Conservation (phyloP, 176 grass and related monocot genomes). For the Aechmea fasciata region DNA sequence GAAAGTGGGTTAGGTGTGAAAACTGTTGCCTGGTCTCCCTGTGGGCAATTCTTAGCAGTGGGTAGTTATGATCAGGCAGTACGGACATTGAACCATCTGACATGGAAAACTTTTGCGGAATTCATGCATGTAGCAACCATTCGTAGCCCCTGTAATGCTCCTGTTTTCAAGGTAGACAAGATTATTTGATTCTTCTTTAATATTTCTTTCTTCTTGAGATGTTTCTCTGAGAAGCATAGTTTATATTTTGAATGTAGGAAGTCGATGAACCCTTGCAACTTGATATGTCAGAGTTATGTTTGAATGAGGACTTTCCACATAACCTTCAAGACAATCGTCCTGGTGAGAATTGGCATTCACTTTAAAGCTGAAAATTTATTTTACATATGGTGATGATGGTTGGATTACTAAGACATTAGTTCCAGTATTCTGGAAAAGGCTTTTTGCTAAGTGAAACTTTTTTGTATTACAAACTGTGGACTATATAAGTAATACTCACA, state of each 20-base stretch:
- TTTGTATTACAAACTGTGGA: no score
- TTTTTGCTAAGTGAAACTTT: no score
- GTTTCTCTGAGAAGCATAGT: background rate
- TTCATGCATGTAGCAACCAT: conserved; percentile 63
- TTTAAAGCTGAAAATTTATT: no score
- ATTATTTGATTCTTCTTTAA: conserved; percentile 10
- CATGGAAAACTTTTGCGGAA: conserved; percentile 97
- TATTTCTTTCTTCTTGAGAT: conserved; percentile 8
- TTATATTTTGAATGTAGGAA: conserved; percentile 41
- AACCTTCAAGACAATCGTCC: conserved; percentile 49
- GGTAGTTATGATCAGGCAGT: conserved; percentile 93
- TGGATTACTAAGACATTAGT: no score
- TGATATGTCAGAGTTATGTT: conserved; percentile 83
- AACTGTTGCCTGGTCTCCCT: conserved; percentile 89
- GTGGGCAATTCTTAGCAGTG: conserved; percentile 85
- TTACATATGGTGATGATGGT: no score
- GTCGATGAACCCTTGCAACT: conserved; percentile 80
- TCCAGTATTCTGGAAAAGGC: no score
- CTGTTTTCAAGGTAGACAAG: conserved; percentile 66
- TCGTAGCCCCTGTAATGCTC: conserved; percentile 55
- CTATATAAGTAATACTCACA: background rate
- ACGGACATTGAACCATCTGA: conserved; percentile 74
- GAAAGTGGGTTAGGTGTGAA: conserved; percentile 93
- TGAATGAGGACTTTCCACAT: conserved; percentile 56
- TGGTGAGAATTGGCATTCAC: conserved; percentile 33